A percentile compares a stretch with the other conserved stretches of the same genome.
phyloP scores from a whole-genome alignment of 2,329 filamentous ascomycete genomes.

The Alternaria atra region DNA sequence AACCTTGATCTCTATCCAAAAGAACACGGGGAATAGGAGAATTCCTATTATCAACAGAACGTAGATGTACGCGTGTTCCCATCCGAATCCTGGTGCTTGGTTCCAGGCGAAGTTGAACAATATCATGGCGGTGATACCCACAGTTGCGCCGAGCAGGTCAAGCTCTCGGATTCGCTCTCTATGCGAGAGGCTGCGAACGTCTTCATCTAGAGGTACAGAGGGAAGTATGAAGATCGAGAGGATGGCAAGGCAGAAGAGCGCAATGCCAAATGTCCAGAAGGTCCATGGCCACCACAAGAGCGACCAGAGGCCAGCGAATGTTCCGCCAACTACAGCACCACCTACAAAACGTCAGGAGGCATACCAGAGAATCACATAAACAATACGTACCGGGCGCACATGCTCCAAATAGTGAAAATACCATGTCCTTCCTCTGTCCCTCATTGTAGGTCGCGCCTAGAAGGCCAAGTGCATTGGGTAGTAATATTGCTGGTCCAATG shows the following conservation, averaged over 20 bases:
- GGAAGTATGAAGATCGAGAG: conserved; percentile 55
- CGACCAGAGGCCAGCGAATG: conserved; percentile 53
- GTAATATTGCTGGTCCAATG: conserved; percentile 68
- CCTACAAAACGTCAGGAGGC: conserved; percentile 24
- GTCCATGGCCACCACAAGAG: conserved; percentile 64
- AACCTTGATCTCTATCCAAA: conserved; percentile 59
- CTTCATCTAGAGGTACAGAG: conserved; percentile 28
- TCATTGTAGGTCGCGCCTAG: conserved; percentile 66
- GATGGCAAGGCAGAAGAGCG: conserved; percentile 49
- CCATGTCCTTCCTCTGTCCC: conserved; percentile 67
- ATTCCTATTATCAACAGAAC: conserved; percentile 66
- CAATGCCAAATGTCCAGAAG: conserved; percentile 58
- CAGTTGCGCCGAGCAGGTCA: conserved; percentile 56
- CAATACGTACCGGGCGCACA: conserved; percentile 53
- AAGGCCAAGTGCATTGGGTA: conserved; percentile 72
- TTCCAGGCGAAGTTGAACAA: conserved; percentile 75
- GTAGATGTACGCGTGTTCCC: conserved; percentile 66
- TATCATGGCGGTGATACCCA: conserved; percentile 63
- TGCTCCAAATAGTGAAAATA: conserved; percentile 64
- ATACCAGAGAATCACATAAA: neutral
- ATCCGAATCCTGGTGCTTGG: conserved; percentile 68
- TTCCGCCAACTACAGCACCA: conserved; percentile 53
- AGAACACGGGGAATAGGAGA: conserved; percentile 64
- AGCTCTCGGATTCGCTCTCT: conserved; percentile 46
- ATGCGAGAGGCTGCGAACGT: conserved; percentile 19